Base-by-base conservation (phyloP, 371 early-diverging fungal genomes). In the Umbelopsis sp. region DNA sequence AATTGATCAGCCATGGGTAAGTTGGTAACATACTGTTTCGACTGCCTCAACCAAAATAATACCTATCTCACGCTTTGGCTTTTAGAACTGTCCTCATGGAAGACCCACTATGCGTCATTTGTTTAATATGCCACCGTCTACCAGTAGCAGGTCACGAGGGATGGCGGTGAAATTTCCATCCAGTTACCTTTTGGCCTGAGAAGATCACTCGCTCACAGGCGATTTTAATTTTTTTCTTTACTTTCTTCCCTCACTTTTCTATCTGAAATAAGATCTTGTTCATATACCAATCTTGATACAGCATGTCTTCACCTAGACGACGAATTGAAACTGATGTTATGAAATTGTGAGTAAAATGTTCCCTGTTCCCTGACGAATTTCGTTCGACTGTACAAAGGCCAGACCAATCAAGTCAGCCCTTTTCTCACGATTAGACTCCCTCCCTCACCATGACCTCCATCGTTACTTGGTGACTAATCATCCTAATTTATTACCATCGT, bases 251-350 rank as follows among this genome's bases (percentile, higher is more conserved):
- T 29, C 18, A 32, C 53, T 50, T 18, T 35, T 57, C 16, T n/a
- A 32, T 8, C 44, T 37, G 3, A 16, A 20, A 44, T 38, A 20
- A 52, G 16, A 22, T 53, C 25, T 44, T 57, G 45, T 37, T 44
- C 32, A 37, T n/a, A 63, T n/a, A 44, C 50, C 18, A 63, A 18
- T 53, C 14, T 1, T 57, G 29, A 57, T 25, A 35, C 37, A 78
- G 57, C 51, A 96, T 95, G 96, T 91, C 93, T 44, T 93, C 94
- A 44, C 95, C 96, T 52, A 86, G 95, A 76, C 87, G 96, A 83
- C 87, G 97, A 81, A 95, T 97, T 68, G 96, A 97, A 83, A 96
- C 97, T n/a, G 97, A 97, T 85, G 96, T 97, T 68, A 97, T 97
- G 97, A 97, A 97, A 73, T 87, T 97, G 95, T 96, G 89, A 81